Conservation (phyloP, 163 green algal genomes). For the Scenedesmus sp. region DNA sequence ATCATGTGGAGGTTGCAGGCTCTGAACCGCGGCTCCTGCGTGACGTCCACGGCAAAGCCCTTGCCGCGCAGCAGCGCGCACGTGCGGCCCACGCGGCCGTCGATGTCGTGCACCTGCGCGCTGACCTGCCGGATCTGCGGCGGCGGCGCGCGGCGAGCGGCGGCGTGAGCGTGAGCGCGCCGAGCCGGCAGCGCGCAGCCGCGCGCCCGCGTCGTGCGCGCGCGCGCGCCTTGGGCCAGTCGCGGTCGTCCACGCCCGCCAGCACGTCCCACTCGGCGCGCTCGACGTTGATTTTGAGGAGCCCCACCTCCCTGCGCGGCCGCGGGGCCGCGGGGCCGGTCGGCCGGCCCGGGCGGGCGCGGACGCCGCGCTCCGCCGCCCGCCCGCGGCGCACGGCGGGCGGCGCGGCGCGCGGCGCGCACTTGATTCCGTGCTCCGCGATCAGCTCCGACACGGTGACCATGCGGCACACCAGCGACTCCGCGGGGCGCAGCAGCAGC, state of each 20-base stretch:
- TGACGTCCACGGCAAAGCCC: slow-evolving; percentile 30
- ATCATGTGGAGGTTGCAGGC: slow-evolving; percentile 48
- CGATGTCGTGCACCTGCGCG: slow-evolving; percentile 45
- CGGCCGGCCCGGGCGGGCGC: no score
- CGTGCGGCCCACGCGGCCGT: slow-evolving; percentile 23
- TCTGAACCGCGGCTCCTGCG: slow-evolving; percentile 43
- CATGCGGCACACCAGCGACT: slow-evolving; percentile 40
- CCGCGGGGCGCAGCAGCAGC: slow-evolving; percentile 38
- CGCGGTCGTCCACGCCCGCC: slow-evolving; percentile 17
- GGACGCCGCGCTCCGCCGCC: not conserved
- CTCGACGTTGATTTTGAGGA: slow-evolving; percentile 51
- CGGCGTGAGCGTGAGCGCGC: no score
- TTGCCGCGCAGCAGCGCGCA: slow-evolving; percentile 17
- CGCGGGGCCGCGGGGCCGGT: no score
- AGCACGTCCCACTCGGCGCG: slow-evolving; percentile 46
- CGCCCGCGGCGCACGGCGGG: not conserved
- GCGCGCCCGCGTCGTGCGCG: no score
- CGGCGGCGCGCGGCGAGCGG: not conserved
- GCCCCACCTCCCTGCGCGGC: slow-evolving; percentile 36
- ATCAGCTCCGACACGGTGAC: slow-evolving; percentile 44
- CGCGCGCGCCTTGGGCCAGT: slow-evolving; percentile 44
- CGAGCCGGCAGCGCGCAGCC: no score
- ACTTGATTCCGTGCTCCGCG: slow-evolving; percentile 38
- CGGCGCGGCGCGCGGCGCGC: not conserved
- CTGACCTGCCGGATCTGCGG: slow-evolving; percentile 36